Conservation (phyloP, 2,329 filamentous ascomycete species). For the Ascochyta fabae region DNA sequence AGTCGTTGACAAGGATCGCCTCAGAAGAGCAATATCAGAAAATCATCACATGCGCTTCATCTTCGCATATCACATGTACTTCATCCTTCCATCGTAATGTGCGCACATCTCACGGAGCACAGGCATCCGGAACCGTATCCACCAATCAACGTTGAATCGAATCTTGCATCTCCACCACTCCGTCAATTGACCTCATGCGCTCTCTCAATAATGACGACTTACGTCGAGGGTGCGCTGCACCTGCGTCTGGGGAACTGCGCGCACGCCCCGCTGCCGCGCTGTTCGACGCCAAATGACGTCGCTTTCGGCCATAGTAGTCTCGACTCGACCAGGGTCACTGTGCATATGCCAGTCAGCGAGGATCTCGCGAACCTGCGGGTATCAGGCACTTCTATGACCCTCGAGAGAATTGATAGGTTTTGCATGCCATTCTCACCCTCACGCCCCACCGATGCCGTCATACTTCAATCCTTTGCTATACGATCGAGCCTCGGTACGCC, state of each 20-base stretch:
- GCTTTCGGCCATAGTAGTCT: background rate
- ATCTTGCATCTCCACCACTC: background rate
- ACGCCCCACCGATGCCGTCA: slow-evolving; percentile 10
- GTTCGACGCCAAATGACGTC: slow-evolving; percentile 8
- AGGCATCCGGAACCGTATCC: background rate
- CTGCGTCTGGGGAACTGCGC: slow-evolving; percentile 12
- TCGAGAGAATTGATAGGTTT: background rate
- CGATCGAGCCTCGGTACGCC: background rate
- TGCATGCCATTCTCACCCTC: background rate
- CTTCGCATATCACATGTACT: background rate
- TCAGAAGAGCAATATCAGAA: background rate
- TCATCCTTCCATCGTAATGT: background rate
- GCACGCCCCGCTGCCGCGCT: background rate
- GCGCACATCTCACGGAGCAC: background rate
- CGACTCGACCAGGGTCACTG: slow-evolving; percentile 1
- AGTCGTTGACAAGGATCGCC: background rate
- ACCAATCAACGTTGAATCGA: background rate
- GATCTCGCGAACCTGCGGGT: background rate
- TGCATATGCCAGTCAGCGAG: background rate
- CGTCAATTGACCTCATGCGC: slow-evolving; percentile 1
- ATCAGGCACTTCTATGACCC: background rate
- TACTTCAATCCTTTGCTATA: background rate
- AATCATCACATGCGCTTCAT: background rate
- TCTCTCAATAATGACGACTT: slow-evolving; percentile 2
- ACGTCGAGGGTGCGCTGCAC: background rate